Conservation (phyloP, 495 filamentous ascomycete genomes). For the Trichoderma reesei region DNA sequence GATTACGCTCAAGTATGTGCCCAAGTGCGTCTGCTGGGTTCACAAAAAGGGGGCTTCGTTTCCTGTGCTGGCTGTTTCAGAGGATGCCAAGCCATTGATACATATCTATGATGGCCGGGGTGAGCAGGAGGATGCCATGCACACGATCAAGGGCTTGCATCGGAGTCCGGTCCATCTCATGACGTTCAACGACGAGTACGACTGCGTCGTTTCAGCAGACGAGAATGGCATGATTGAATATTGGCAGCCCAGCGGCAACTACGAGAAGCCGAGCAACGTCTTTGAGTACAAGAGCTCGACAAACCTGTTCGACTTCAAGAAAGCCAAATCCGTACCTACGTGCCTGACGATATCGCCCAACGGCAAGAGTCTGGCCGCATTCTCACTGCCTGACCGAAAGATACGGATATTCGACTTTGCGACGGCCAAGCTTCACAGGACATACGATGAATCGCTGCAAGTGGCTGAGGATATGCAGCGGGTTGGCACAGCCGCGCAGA, state of each 20-base stretch:
- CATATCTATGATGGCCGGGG: constrained; percentile 83
- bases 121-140: constrained; percentile 61
- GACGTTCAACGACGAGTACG: constrained; percentile 78
- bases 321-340: constrained; percentile 74
- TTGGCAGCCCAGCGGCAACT: constrained; percentile 70
- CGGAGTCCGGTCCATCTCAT: constrained; percentile 69
- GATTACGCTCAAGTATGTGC: constrained; percentile 61
- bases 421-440: constrained; percentile 75
- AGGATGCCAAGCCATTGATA: constrained; percentile 59
- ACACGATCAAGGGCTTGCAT: constrained; percentile 67
- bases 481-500: constrained; percentile 68
- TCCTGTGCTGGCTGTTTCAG: constrained; percentile 83
- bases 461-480: constrained; percentile 91
- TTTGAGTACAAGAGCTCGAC: constrained; percentile 89
- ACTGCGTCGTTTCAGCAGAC: constrained; percentile 85
- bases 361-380: constrained; percentile 73
- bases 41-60: constrained; percentile 80
- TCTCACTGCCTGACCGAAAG: constrained; percentile 89
- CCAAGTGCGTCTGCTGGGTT: constrained; percentile 84
- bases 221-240: constrained; percentile 95
- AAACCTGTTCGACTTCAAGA: constrained; percentile 94
- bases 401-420: constrained; percentile 89
- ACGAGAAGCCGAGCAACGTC: constrained; percentile 86
- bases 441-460: constrained; percentile 85
- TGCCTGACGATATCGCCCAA: constrained; percentile 82